Percentiles rank a stretch among this genome's conserved stretches.
phyloP scores from a whole-genome alignment of 2,329 filamentous ascomycete genomes.

The Diaporthe aspalathi region DNA sequence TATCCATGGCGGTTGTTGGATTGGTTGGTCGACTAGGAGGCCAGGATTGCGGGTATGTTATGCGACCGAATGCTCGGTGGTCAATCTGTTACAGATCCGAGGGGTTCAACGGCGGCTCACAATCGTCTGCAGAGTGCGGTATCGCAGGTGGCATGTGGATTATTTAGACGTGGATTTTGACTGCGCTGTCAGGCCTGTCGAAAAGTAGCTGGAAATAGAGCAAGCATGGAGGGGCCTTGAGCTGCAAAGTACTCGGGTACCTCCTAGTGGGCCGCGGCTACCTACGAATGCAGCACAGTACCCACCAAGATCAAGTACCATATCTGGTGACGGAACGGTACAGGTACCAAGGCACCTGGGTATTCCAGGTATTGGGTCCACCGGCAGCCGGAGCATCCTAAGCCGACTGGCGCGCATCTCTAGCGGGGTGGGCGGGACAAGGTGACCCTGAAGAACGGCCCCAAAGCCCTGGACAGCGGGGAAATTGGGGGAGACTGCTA shows the following conservation, averaged over 20 bases:
- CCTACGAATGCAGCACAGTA: too few species aligned
- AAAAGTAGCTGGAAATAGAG: slow-evolving; percentile 7
- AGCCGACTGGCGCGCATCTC: slow-evolving; percentile 40
- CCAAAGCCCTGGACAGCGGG: slow-evolving; percentile 22
- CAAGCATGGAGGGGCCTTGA: slow-evolving; percentile 19
- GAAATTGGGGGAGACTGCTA: slow-evolving; percentile 24
- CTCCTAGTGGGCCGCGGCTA: too few species aligned
- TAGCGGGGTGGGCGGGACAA: slow-evolving; percentile 18
- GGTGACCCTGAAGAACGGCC: slow-evolving; percentile 14
- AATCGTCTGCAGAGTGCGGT: background rate
- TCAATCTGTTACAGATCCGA: background rate
- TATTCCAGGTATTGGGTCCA: background rate
- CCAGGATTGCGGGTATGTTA: background rate
- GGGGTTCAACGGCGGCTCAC: background rate
- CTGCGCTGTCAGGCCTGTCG: slow-evolving; percentile 7
- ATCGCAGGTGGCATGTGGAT: slow-evolving; percentile 23
- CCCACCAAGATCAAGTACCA: too few species aligned
- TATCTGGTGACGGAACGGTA: too few species aligned
- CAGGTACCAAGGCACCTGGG: background rate
- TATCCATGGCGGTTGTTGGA: slow-evolving; percentile 75
- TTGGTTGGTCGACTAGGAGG: background rate
- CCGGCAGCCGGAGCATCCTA: slow-evolving; percentile 34
- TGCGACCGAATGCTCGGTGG: background rate
- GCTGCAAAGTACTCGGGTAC: slow-evolving; percentile 27
- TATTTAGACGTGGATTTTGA: slow-evolving; percentile 14